Evolutionary conservation across 768 basidiomycete species (phyloP).

Genomic region (Leccinum rimulosum): DNA sequence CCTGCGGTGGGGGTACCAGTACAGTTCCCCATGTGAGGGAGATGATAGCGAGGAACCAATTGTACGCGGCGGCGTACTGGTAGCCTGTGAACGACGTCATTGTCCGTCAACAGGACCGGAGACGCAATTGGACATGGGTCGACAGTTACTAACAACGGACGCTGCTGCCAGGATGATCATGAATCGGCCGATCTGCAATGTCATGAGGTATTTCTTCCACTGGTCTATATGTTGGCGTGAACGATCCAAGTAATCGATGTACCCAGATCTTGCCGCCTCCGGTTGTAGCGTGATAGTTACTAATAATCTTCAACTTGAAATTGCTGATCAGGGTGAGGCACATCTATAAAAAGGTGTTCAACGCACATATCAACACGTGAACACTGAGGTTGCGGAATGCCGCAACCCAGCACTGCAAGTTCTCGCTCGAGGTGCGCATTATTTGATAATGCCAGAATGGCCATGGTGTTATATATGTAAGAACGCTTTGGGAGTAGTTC

Average conservation of each 20-base stretch:
- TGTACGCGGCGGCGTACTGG: constrained; percentile 16
- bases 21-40: constrained; percentile 19
- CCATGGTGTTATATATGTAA: constrained; percentile 97
- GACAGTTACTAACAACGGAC: constrained; percentile 13
- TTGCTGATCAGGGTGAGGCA: constrained; percentile 1
- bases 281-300: constrained; percentile 88
- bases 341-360: neutral
- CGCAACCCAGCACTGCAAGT: constrained; percentile 80
- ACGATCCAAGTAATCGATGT: neutral
- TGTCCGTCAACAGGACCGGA: neutral
- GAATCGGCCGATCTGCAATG: constrained; percentile 25
- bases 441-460: constrained; percentile 86
- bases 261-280: constrained; percentile 41
- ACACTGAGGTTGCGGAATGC: constrained; percentile 85
- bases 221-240: neutral
- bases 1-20: constrained; percentile 10
- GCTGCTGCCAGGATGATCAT: constrained; percentile 12
- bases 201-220: constrained; percentile 27
- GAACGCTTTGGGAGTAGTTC: constrained; percentile 58
- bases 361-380: constrained; percentile 94
- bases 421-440: neutral
- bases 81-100: constrained; percentile 4
- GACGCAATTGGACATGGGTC: neutral
- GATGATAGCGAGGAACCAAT: constrained; percentile 11
- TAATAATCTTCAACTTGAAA: constrained; percentile 76